phyloP scores from a whole-genome alignment of 495 filamentous ascomycete species.

The Thozetella sp. region DNA sequence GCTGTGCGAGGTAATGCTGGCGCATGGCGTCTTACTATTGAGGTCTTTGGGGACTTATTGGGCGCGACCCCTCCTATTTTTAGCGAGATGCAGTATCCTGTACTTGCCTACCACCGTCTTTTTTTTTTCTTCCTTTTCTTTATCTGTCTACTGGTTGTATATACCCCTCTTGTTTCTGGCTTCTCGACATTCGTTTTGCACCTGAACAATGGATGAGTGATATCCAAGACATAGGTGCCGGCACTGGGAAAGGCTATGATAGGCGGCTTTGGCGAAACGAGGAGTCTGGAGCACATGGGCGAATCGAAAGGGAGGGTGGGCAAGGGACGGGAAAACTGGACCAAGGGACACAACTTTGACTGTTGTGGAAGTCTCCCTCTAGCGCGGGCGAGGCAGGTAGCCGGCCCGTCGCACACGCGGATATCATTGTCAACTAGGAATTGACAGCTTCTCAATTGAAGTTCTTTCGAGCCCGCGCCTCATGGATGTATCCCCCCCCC shows the following conservation, averaged over 20 bases:
- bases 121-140: not conserved
- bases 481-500: no score
- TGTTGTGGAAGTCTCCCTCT: not conserved
- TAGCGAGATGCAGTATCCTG: not conserved
- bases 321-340: not conserved
- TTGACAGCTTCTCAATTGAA: not conserved
- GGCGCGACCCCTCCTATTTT: not conserved
- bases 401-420: no score
- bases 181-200: conserved; percentile 1
- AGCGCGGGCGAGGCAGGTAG: no score
- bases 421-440: no score
- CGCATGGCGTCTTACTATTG: not conserved
- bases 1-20: no score
- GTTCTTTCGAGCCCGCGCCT: not conserved
- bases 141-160: not conserved
- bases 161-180: conserved; percentile 3
- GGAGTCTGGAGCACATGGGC: not conserved
- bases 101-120: not conserved
- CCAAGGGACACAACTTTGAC: not conserved
- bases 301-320: not conserved
- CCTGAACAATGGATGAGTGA: not conserved
- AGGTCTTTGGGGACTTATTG: not conserved
- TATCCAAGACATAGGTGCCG: not conserved
- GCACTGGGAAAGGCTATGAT: not conserved
- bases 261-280: not conserved